Base-by-base conservation (phyloP, 768 basidiomycete species). In the Auricularia sp. region DNA sequence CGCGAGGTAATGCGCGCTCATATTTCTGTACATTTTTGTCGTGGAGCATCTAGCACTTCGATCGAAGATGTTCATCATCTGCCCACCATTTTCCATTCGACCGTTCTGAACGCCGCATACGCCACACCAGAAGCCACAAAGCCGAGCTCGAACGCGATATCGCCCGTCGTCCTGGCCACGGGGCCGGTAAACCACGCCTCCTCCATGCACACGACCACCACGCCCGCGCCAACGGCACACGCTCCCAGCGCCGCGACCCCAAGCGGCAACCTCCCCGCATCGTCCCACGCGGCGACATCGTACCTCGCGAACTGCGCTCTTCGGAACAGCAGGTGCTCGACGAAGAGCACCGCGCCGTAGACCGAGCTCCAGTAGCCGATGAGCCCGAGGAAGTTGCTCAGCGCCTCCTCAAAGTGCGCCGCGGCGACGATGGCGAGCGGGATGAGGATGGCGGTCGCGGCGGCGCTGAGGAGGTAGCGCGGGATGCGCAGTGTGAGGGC, bases 121-220 rank as follows among this genome's bases (percentile, higher is more conserved):
- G 82, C 67, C 43, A 82, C 18, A 12, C 72, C 75, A 0, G 82
- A 79, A 6, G 79, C 73, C 3, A 74, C 71, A 62, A 86, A 83
- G 0, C 86, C 86, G 16, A 85, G 73, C 65, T 87, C 78, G 44
- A 91, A 81, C 2, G 87, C 90, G 62, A 91, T 84, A 72, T 91
- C 90, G 2, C 90, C 90, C 11, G 85, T 78, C 7, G 70, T 75
- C 42, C 71, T 68, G 3, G 87, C 88, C 21, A 91, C 84, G 0
- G 88, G 88, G 0, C 90, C 90, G 3, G 75, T 73, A 70, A 83
- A 91, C 83, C 85, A 90, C 14, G 77, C 81, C 69, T 92, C 88
- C 64, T 81, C 76, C 84, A 91, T 91, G 61, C 78, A 83, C 4
- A 87, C 84, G 4, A 90, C 75, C 29, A 86, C 74, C 23, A 89